Evolutionary conservation across 495 filamentous ascomycete genomes (phyloP), one percentile per base, ranked within the genome.

Genomic region (Saxophila tyrrhenica): DNA sequence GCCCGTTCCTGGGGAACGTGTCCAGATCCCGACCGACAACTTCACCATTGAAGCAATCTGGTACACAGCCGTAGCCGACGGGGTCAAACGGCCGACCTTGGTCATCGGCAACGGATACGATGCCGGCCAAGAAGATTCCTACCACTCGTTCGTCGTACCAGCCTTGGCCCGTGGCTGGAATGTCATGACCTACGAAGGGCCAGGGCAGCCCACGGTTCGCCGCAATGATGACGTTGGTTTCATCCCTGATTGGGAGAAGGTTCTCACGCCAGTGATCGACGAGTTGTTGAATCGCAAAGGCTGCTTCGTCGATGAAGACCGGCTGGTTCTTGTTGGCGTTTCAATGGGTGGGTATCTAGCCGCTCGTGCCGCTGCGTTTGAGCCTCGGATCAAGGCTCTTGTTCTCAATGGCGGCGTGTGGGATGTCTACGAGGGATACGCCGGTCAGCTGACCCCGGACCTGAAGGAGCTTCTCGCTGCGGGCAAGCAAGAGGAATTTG

Each of bases 101-200:
- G 51, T 76, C 41, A 49, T 74, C 17, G 62, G 65, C 29, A 68
- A 54, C 39, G 72, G 70, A 38, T 77, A 62, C 59, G 74, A 78
- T 48, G 69, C 60, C 21, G 54, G 66, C 0, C 67, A 71, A 59
- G 74, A 79, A 55, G 76, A 78, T 45, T 53, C 67, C 17, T 67
- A 64, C 23, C 74, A 77, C 50, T 13, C 44, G 9, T 50, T 61
- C 38, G 73, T 60, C 17, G 55, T 63, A 7, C 57, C 62, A 0
- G 67, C 64, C 1, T 61, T 76, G 1, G 66, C 60, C n/a, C 66
- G 74, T 5, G 73, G 75, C 3, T 76, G 63, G 50, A 74, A 77
- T 54, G 60, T 67, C 50, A 67, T 76, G 48, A 68, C 65, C 0
- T 78, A 72, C 44, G 75, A 78, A 50, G 75, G 76, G 0, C 75